These are phyloP conservation scores for Hypoxylon lenormandii DNA, from an alignment of 495 filamentous ascomycete species.

Conservation along the genomic window DNA sequence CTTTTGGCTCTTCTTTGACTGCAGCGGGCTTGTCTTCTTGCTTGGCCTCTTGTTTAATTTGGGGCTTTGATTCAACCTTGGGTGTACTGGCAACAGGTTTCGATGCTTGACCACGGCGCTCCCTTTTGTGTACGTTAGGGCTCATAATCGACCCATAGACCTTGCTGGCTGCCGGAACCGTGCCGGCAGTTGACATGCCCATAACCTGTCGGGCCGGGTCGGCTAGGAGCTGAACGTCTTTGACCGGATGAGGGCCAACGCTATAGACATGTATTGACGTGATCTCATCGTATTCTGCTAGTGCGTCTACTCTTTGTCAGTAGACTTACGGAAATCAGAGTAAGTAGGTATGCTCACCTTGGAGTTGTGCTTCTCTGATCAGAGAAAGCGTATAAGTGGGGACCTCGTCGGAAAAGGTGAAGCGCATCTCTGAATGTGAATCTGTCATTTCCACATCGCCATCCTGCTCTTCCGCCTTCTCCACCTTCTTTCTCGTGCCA, in stretches of 20 bases:
- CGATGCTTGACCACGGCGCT: conserved; percentile 47
- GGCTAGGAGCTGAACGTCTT: conserved; percentile 79
- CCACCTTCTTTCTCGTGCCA: conserved; percentile 62
- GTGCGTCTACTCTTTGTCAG: conserved; percentile 66
- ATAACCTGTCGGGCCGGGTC: conserved; percentile 75
- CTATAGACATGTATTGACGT: conserved; percentile 88
- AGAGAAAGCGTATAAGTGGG: conserved; percentile 73
- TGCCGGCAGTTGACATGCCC: conserved; percentile 37
- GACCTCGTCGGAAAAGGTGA: conserved; percentile 54
- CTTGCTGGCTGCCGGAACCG: conserved; percentile 35
- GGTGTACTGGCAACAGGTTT: conserved; percentile 38
- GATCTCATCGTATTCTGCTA: conserved; percentile 75
- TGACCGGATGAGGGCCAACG: conserved; percentile 74
- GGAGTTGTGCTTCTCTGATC: conserved; percentile 80
- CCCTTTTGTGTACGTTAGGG: conserved; percentile 54
- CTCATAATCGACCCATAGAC: conserved; percentile 52
- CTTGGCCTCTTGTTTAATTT: conserved; percentile 41
- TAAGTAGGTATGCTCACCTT: conserved; percentile 65
- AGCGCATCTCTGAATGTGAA: conserved; percentile 52
- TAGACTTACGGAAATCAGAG: conserved; percentile 1
- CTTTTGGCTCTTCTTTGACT: conserved; percentile 54
- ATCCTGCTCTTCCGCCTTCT: conserved; percentile 57
- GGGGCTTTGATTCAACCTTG: conserved; percentile 38
- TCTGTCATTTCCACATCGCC: conserved; percentile 80
- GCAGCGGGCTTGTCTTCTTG: conserved; percentile 42